A percentile compares a stretch with the other conserved stretches of the same genome.
Evolutionary conservation across 1,284 basidiomycete species (phyloP).

Genomic region (Volvariella volvacea): DNA sequence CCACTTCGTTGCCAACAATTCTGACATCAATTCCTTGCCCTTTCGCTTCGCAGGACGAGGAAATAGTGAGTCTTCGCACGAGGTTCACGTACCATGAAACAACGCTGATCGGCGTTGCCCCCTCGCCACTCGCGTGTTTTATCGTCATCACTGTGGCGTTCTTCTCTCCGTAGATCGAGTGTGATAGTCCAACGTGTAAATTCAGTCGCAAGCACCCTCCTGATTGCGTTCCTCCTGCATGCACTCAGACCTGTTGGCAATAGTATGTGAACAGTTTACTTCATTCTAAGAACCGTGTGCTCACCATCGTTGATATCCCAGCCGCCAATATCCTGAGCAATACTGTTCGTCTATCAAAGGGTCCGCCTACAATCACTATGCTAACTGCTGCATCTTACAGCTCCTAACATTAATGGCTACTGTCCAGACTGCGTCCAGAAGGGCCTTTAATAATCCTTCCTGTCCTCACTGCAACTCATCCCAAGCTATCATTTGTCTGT

Average conservation of each 20-base stretch:
- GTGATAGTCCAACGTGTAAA: slow-evolving; percentile 7
- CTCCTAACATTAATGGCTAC: neutral
- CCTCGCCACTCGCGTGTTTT: no score
- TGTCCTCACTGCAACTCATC: no score
- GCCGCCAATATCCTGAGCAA: slow-evolving; percentile 9
- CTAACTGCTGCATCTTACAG: neutral
- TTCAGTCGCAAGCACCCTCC: slow-evolving; percentile 5
- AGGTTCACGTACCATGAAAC: no score
- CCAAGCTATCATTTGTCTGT: no score
- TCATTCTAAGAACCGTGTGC: neutral
- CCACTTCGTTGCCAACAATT: no score
- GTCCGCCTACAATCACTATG: neutral
- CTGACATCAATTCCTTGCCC: no score
- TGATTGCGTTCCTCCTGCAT: slow-evolving; percentile 2
- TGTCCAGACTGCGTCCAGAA: neutral
- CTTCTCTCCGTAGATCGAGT: slow-evolving; percentile 11
- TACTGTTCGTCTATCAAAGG: slow-evolving; percentile 3
- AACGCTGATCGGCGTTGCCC: no score
- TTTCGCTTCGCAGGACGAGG: neutral
- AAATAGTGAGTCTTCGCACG: neutral
- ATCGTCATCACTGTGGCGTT: no score
- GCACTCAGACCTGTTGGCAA: slow-evolving; percentile 8
- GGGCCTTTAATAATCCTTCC: no score
- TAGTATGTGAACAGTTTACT: slow-evolving; percentile 1
- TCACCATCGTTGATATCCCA: neutral